Evolutionary conservation across 148 eudicot genomes (phyloP), one percentile per base, ranked within the genome.

Genomic region (Persicaria maculosa): DNA sequence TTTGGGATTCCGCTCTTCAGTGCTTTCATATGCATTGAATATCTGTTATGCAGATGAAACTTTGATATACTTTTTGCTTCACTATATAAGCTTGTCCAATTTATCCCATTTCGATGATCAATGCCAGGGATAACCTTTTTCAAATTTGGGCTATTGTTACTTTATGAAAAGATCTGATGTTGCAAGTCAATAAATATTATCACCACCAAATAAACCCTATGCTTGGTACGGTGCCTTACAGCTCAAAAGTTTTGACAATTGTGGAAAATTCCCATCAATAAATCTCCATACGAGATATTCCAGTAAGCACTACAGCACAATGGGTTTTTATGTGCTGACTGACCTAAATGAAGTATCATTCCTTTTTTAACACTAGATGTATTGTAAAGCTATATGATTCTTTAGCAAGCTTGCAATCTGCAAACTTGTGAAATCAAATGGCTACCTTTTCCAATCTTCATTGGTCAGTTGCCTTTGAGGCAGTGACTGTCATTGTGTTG

Each of bases 381-480:
- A 54, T 7, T 54, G 58, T 54, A 16, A 4, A 55, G 61, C 25
- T 55, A 7, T 55, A 7, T 55, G 16, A 48, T 7, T 55, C 6
- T 12, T 55, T 12, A 58, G 65, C 36, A 58, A 62, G 7, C 16
- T 62, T 22, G 68, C 43, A 62, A 25, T 6, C 25, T 22, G 68
- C 16, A 62, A 25, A 31, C 11, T 62, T 62, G 44, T 62, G 2
- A 62, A 62, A 25, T 12, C 68, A 62, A 62, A 12, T 62, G 44
- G n/a, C 25, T 62, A 44, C 68, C 68, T 62, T 25, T 62, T 62
- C 68, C 68, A 25, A 19, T 9, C 44, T 62, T 62, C 68, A 62
- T 62, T 62, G 68, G 68, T 12, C 68, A 62, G 15, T 62, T 62
- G n/a, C 68, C 44, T 62, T 48, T 25, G 44, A 62, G 68, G 11